phyloP scores from a whole-genome alignment of 768 basidiomycete genomes.

The Gymnopilus junonius region DNA sequence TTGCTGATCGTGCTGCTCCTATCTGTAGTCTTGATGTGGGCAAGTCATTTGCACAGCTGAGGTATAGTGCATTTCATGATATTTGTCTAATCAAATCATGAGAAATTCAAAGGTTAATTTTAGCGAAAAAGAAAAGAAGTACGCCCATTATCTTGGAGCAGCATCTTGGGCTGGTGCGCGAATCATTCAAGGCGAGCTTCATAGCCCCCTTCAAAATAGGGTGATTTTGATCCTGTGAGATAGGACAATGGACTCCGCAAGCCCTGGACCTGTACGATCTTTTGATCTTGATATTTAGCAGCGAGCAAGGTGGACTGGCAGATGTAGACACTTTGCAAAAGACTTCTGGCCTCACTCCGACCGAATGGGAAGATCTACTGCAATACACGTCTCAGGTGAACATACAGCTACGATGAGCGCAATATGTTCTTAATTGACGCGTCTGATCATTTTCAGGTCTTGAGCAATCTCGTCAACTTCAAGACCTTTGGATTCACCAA shows the following conservation, averaged over 20 bases:
- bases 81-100: slow-evolving; percentile 7
- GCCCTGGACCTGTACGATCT: slow-evolving; percentile 73
- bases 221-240: not conserved
- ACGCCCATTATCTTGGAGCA: slow-evolving; percentile 70
- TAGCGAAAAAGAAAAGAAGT: slow-evolving; percentile 78
- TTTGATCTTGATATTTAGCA: slow-evolving; percentile 69
- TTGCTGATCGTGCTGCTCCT: slow-evolving; percentile 79
- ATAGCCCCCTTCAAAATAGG: not conserved
- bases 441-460: slow-evolving; percentile 35
- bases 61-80: slow-evolving; percentile 40
- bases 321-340: slow-evolving; percentile 59
- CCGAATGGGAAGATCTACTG: slow-evolving; percentile 72
- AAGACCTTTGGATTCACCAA: slow-evolving; percentile 87
- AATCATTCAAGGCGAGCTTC: slow-evolving; percentile 64
- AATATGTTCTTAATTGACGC: not conserved
- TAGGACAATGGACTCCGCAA: slow-evolving; percentile 79
- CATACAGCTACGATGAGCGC: not conserved
- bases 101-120: slow-evolving; percentile 5
- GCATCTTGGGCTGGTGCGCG: slow-evolving; percentile 87
- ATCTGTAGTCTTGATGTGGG: slow-evolving; percentile 72
- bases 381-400: slow-evolving; percentile 78
- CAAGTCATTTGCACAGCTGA: slow-evolving; percentile 71
- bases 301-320: slow-evolving; percentile 53
- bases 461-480: slow-evolving; percentile 76
- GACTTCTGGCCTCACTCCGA: slow-evolving; percentile 53